Conservation (phyloP, 371 early-diverging fungal species). For the Lichtheimia ornata region DNA sequence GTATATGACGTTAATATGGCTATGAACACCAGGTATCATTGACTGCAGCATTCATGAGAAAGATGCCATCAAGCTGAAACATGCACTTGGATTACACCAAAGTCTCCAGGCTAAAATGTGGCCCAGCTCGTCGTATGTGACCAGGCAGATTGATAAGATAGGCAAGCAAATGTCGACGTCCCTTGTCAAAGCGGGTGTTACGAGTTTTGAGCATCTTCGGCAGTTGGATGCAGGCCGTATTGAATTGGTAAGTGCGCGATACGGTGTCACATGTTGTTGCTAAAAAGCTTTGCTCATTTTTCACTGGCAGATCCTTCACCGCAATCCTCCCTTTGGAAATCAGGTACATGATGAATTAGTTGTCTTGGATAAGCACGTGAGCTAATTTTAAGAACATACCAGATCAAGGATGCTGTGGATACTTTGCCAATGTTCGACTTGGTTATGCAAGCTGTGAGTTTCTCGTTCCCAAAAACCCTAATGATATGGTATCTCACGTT, state of each 20-base stretch:
- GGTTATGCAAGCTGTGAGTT: slow-evolving; percentile 2
- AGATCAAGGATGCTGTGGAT: slow-evolving; percentile 11
- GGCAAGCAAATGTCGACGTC: slow-evolving; percentile 35
- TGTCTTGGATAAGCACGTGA: background rate
- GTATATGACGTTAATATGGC: background rate
- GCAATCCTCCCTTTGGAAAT: slow-evolving; percentile 55
- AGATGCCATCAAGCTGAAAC: slow-evolving; percentile 27
- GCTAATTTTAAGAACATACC: too few species aligned
- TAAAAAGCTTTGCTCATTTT: background rate
- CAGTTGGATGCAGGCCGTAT: slow-evolving; percentile 38
- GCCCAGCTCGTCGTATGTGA: slow-evolving; percentile 35
- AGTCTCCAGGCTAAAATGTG: slow-evolving; percentile 45
- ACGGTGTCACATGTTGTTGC: background rate
- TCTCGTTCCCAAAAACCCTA: too few species aligned
- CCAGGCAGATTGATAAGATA: slow-evolving; percentile 45
- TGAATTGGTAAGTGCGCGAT: slow-evolving; percentile 35
- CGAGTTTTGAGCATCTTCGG: slow-evolving; percentile 34
- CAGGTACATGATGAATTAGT: slow-evolving; percentile 24
- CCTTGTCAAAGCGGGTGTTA: slow-evolving; percentile 33
- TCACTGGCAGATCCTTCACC: slow-evolving; percentile 36
- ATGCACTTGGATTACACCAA: slow-evolving; percentile 37
- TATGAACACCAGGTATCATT: slow-evolving; percentile 29
- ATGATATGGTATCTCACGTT: too few species aligned
- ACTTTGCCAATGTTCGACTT: slow-evolving; percentile 22
- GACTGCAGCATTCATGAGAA: slow-evolving; percentile 34